phyloP scores from a whole-genome alignment of 352 stramenopile species.

The Pythium dissimile region DNA sequence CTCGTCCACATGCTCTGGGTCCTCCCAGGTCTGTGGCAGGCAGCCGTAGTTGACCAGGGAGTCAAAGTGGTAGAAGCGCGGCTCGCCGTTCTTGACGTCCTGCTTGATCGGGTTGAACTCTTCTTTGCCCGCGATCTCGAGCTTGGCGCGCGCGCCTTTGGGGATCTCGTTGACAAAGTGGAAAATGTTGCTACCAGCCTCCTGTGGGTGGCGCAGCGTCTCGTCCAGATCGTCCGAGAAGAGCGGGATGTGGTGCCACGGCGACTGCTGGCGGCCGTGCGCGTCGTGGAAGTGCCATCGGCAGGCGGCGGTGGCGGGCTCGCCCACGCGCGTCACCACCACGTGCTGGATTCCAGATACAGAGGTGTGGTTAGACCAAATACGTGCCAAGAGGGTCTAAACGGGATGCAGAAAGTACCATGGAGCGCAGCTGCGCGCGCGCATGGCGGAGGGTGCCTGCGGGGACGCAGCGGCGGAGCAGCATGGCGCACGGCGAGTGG shows the following conservation, averaged over 20 bases:
- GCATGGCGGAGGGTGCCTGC: neutral
- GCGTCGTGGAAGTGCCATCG: constrained; percentile 84
- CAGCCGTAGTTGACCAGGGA: constrained; percentile 97
- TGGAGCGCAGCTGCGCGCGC: constrained; percentile 11
- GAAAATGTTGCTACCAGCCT: constrained; percentile 61
- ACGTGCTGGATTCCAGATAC: constrained; percentile 43
- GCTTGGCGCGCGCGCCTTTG: constrained; percentile 84
- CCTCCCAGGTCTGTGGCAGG: constrained; percentile 99
- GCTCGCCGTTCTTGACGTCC: constrained; percentile 97
- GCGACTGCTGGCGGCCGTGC: constrained; percentile 76
- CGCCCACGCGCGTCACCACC: constrained; percentile 58
- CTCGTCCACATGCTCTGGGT: constrained; percentile 94
- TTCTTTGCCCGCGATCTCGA: constrained; percentile 92
- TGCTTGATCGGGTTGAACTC: constrained; percentile 95
- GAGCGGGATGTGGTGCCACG: constrained; percentile 93
- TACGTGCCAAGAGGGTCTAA: neutral
- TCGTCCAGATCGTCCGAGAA: constrained; percentile 36
- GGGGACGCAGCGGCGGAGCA: neutral
- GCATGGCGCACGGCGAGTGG: neutral
- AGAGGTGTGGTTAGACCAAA: neutral
- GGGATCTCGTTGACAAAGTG: constrained; percentile 96
- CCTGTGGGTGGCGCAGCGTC: constrained; percentile 29
- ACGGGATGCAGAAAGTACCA: constrained; percentile 12
- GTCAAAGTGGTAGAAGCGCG: constrained; percentile 87
- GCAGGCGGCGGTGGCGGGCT: constrained; percentile 63